Conservation (phyloP, 257 asterid genomes). For the Paraleonurus japonicus region DNA sequence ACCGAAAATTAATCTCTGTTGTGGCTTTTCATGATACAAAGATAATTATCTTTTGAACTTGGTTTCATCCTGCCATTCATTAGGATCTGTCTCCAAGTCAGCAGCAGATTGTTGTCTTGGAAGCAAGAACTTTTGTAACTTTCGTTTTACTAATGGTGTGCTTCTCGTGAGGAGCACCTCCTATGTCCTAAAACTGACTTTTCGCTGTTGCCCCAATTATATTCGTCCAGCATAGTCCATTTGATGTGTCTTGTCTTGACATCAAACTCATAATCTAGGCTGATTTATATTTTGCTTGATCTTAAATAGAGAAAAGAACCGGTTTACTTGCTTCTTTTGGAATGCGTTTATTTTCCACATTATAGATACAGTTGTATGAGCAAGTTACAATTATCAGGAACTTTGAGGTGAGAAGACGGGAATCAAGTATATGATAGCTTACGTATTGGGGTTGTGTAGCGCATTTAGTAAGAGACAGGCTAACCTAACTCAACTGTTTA, state of each 20-base stretch:
- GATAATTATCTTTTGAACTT: conserved; percentile 4
- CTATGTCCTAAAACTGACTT: neutral
- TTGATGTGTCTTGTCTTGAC: neutral
- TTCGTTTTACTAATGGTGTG: conserved; percentile 11
- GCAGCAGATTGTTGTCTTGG: neutral
- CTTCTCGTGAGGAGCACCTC: neutral
- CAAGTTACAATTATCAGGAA: no score
- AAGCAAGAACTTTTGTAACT: neutral
- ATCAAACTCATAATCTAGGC: neutral
- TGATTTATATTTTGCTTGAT: neutral
- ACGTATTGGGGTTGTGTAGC: neutral
- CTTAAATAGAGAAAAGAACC: neutral
- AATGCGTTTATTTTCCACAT: neutral
- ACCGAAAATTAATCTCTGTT: neutral
- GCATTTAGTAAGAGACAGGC: neutral
- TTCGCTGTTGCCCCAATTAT: neutral
- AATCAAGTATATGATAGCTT: no score
- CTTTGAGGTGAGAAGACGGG: no score
- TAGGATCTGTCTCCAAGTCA: neutral
- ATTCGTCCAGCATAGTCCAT: neutral
- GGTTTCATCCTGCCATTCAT: neutral
- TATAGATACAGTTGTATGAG: neutral
- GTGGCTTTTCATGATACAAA: neutral
- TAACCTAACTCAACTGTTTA: neutral
- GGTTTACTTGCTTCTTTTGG: neutral